A percentile compares a stretch with the other conserved stretches of the same genome.
Conservation (phyloP, 495 filamentous ascomycete species). For the Daldinia grandis region DNA sequence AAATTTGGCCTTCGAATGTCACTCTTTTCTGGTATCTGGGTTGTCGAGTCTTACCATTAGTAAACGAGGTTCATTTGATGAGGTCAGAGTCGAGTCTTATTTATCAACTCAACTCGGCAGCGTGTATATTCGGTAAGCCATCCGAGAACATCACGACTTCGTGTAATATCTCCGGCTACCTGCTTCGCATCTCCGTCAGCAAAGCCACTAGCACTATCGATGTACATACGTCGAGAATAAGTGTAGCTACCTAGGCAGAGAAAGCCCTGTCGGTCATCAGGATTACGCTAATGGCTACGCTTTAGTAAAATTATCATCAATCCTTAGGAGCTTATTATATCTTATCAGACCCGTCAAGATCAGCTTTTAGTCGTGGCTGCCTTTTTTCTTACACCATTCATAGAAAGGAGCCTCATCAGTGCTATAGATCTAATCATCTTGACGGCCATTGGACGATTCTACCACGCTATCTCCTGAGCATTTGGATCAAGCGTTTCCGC, state of each 20-base stretch:
- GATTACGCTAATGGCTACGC: background rate
- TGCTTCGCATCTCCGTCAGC: background rate
- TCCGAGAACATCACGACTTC: slow-evolving; percentile 4
- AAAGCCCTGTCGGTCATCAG: background rate
- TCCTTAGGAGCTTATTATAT: background rate
- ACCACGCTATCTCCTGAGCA: slow-evolving; percentile 4
- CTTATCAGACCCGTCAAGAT: slow-evolving; percentile 3
- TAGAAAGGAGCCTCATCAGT: slow-evolving; percentile 1
- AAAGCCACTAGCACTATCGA: background rate
- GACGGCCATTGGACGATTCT: slow-evolving; percentile 13
- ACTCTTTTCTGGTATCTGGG: slow-evolving; percentile 5
- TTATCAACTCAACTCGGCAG: background rate
- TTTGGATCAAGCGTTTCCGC: slow-evolving; percentile 21
- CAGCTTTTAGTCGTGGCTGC: slow-evolving; percentile 20
- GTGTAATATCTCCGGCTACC: background rate
- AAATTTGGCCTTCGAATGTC: slow-evolving; percentile 2
- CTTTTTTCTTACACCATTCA: background rate
- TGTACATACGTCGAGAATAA: background rate
- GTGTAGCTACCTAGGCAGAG: background rate
- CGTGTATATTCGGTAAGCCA: background rate
- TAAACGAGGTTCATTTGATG: background rate
- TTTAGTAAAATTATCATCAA: background rate
- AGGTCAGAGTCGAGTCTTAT: background rate
- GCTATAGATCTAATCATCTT: background rate
- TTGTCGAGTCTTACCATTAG: slow-evolving; percentile 13